Evolutionary conservation across 1,284 basidiomycete genomes (phyloP), one percentile per base, ranked within the genome.

Genomic region (Ganoderma multipileum): DNA sequence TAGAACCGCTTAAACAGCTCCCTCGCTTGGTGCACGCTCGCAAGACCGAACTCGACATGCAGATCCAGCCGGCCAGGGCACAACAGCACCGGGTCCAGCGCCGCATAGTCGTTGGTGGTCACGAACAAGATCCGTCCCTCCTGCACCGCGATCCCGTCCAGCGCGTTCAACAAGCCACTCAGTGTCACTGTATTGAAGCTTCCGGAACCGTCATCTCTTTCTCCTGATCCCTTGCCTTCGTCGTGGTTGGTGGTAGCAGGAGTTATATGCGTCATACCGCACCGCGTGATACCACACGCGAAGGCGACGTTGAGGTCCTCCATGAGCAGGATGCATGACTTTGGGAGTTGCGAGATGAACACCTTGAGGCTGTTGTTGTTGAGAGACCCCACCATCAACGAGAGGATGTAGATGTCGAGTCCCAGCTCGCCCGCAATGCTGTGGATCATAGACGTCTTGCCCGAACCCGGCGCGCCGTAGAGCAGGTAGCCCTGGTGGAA

Each of bases 301-400:
- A 93, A 91, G 0, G 90, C 91, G 3, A 89, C 91, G 71, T 94
- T 92, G 67, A 94, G 90, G 75, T 93, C 93, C 79, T 95, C 93
- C 86, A 95, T 91, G 28, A 95, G 81, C 0, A 91, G 88, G 67
- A 95, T 90, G 71, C 89, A 91, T 71, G 86, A 83, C 63, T 88
- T 84, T 54, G 93, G 92, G 1, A 95, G 84, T 7, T 86, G 83
- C 9, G 86, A 84, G 67, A 94, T 88, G 44, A 94, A 81, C 33
- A 87, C 83, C 57, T 81, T 83, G 36, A 95, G 84, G 8, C 33
- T 33, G 33, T 33, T 33, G 33, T 33, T 8, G 33, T 33, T 33
- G 80, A 77, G 0, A 82, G 33, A 33, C 33, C 33, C 33, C 81
- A 75, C 95, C 94, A 75, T 94, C 91, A 95, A 85, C 0, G 91